phyloP scores from a whole-genome alignment of 495 filamentous ascomycete species.

The Pyrenopolyporus hunteri region DNA sequence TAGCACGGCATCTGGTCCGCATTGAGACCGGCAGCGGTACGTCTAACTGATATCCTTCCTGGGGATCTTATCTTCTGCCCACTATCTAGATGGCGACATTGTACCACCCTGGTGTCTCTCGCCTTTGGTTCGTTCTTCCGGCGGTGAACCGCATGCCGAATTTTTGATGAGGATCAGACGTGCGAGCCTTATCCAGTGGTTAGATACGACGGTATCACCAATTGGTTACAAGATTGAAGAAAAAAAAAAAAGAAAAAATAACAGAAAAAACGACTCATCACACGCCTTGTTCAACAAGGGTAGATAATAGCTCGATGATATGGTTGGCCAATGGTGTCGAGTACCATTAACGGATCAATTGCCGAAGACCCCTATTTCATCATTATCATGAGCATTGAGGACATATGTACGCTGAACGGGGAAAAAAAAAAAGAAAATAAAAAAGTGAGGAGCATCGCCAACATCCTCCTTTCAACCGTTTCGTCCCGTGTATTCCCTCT shows the following conservation, averaged over 20 bases:
- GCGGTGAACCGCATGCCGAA: constrained; percentile 13
- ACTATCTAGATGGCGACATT: neutral
- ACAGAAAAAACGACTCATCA: neutral
- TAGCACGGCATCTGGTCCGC: neutral
- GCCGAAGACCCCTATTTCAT: constrained; percentile 1
- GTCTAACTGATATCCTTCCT: constrained; percentile 6
- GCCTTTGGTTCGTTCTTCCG: neutral
- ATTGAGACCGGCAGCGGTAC: neutral
- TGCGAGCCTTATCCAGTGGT: neutral
- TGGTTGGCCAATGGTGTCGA: neutral
- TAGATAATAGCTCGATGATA: neutral
- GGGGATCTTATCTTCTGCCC: constrained; percentile 5
- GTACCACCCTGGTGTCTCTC: neutral
- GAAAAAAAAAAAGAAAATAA: too few relatives aligned
- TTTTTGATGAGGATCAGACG: neutral
- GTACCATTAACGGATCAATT: neutral
- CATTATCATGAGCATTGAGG: neutral
- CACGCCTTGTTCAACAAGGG: neutral
- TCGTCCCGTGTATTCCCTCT: neutral
- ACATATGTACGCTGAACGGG: neutral
- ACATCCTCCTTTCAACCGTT: neutral
- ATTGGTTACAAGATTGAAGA: neutral
- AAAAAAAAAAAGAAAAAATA: too few relatives aligned
- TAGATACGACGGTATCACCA: neutral
- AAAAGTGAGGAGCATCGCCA: neutral